Base-by-base conservation (phyloP, 306 rosid species). In the Quercus suber region DNA sequence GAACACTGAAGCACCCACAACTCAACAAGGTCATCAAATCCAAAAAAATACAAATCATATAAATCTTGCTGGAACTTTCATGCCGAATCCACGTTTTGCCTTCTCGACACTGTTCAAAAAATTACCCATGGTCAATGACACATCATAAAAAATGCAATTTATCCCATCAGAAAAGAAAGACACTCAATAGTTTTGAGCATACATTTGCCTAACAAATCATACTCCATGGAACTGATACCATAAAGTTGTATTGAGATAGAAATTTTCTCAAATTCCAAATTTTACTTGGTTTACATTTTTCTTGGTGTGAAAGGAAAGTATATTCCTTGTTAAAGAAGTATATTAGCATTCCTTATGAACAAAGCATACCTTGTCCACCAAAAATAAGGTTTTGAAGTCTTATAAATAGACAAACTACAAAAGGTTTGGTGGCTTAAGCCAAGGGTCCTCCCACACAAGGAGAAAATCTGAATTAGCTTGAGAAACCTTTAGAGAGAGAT, bases 51-150 rank as follows among this genome's bases (percentile, higher is more conserved):
- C 68, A 67, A 59, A 71, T 84, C 83, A 84, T 73, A 35, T 51
- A 8, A 74, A 58, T 55, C 31, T 8, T 81, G 45, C 73, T 2
- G 87, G 91, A 19, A 85, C 82, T 78, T 82, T 88, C 91, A 88
- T 88, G 82, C 91, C 91, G 27, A 88, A 85, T 64, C 91, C 91
- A 18, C 1, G 84, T 65, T 83, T 82, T 58, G 72, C 59, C 82
- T 79, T 85, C 86, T 78, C 79, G 9, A 88, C 53, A 37, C 91
- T 85, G 84, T 75, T 11, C 27, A 79, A 67, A 53, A 76, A 68
- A 84, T n/a, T 43, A 71, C 28, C 55, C 41, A 56, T 13, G 49
- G 53, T 80, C 76, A 75, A 43, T 52, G 23, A 19, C 3, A 56
- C 41, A 56, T 11, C 51, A 70, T 28, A 25, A 27, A 28, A 51